Evolutionary conservation across 1,284 basidiomycete species (phyloP).

Genomic region (Cryptococcus sp.): DNA sequence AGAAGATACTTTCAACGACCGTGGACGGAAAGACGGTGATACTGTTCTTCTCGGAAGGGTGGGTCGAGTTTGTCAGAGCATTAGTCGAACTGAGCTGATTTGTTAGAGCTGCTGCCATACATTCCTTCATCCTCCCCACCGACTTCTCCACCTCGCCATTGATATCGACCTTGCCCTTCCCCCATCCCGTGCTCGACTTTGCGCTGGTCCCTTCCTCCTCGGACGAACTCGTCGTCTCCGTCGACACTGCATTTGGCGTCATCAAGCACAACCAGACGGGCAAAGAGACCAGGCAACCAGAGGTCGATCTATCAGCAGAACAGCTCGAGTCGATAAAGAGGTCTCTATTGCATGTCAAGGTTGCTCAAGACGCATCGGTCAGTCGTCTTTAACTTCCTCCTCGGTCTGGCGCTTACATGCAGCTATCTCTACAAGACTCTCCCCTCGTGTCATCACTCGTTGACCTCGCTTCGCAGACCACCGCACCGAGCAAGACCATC

Average conservation of each 20-base stretch:
- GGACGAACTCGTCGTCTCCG: conserved; percentile 29
- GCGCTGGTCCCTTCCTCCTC: conserved; percentile 17
- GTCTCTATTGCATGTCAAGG: not conserved
- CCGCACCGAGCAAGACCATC: conserved; percentile 8
- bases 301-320: not conserved
- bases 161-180: conserved; percentile 26
- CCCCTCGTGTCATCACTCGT: not conserved
- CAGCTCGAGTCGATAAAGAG: not conserved
- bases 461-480: not conserved
- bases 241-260: conserved; percentile 38
- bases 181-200: conserved; percentile 41
- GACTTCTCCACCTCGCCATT: conserved; percentile 6
- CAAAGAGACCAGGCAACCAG: conserved; percentile 7
- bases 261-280: conserved; percentile 23
- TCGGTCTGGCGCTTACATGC: not conserved
- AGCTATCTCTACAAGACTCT: conserved; percentile 1
- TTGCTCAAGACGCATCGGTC: not conserved
- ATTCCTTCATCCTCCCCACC: conserved; percentile 29
- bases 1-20: conserved; percentile 29
- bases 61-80: too few species aligned
- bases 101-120: conserved; percentile 33
- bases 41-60: conserved; percentile 45
- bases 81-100: too few species aligned
- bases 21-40: conserved; percentile 28
- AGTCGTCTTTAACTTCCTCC: not conserved